Base-by-base conservation (phyloP, 768 basidiomycete species). In the Pholiota molesta region DNA sequence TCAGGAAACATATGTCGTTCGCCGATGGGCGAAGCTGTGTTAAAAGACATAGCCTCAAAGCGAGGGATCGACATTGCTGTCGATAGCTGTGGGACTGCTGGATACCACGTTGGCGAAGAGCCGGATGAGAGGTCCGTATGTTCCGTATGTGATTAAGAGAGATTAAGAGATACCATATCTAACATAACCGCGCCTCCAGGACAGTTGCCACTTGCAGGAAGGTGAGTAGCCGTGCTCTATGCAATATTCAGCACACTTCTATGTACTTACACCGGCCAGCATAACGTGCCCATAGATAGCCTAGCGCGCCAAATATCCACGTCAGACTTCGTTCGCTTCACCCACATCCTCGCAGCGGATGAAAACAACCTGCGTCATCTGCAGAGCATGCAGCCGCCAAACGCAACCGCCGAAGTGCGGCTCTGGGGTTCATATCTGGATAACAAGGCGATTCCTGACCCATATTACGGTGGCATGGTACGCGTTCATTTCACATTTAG, bases 21-120 rank as follows among this genome's bases (percentile, higher is more conserved):
- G 23, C 94, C 95, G 0, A 93, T 97, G 87, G 95, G 94, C 31
- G 93, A 95, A 76, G 95, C 94, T 2, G 91, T 96, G 23, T 81
- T 96, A 31, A 80, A 77, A 62, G 81, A 92, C 57, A 82, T 86
- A 60, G 91, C 90, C 9, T 75, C 79, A 53, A 81, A 87, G 67
- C 86, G 91, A 35, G 86, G 86, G 13, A 69, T 92, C 42, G 82
- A 88, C 53, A 80, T 95, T 63, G 68, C 73, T 13, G 90, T 95
- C 31, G 93, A 95, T 67, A 94, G 92, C 55, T 91, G 90, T 66
- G 94, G 94, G 1, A 97, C 94, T 1, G 87, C 86, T 10, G 89
- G 84, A 14, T 96, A 95, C 73, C 95, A 97, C 68, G 73, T 87
- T 37, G 93, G 90, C 1, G 91, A 95, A 52, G 83, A 87, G 59